Base-by-base conservation (phyloP, 805 yeast genomes). In the Zygosaccharomyces gambellarensis region DNA sequence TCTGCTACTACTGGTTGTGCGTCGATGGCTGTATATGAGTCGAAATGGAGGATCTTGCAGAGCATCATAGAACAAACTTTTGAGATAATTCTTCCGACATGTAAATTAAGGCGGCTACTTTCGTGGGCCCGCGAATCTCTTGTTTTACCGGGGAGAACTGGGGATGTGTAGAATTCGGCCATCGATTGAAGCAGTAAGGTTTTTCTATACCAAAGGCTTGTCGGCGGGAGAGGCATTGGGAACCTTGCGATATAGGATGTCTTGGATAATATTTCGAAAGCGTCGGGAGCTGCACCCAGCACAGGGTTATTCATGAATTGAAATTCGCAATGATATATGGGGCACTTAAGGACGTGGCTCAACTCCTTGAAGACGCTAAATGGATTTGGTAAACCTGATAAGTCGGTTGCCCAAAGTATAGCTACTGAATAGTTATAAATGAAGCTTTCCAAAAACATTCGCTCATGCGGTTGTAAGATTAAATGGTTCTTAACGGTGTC, bases 241-340 rank as follows among this genome's bases (percentile, higher is more conserved):
- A 42, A 53, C 23, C 62, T 32, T 19, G 59, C 57, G 10, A 72
- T 52, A 60, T 68, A 71, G 1, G 70, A 62, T 1, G 68, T 63
- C 48, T 71, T 72, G 3, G 72, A 70, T 8, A 65, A 62, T 4
- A 67, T 41, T 47, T 71, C 74, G 50, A 60, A 71, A 0, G 71
- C 54, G 10, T 64, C 70, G 3, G 62, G 54, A 1, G 73, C 65
- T 5, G 74, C 68, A 1, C 76, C 76, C 8, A 70, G 50, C 0
- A 72, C 67, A 0, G 76, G 76, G 49, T 72, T 70, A 48, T 71
- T 72, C 73, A 71, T 70, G 75, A 75, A 72, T n/a, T 57, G 56
- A n/a, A 67, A 68, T 11, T 63, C 65, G 51, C 71, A 64, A 25
- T 64, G 59, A 51, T 67, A 71, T 3, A 75, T 49, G 11, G 75